Conservation (phyloP, 345 rosid genomes). For the Syzygium oleosum region DNA sequence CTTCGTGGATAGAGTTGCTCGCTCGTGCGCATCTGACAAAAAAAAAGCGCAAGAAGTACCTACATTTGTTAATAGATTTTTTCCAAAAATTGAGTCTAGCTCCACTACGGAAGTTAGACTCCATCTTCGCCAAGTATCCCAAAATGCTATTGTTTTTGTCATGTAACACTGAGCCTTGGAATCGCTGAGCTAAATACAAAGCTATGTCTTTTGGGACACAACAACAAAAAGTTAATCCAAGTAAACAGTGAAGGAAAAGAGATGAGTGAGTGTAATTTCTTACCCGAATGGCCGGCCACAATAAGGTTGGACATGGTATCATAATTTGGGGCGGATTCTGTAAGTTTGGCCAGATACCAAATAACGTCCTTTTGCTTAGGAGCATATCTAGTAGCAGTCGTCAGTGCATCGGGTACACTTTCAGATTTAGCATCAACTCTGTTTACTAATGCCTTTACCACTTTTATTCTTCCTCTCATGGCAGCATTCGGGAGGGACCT, state of each 20-base stretch:
- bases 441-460: neutral
- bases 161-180: rapidly evolving
- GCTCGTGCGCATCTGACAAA: neutral
- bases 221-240: neutral
- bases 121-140: neutral
- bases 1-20: neutral
- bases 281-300: neutral
- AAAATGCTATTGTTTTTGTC: rapidly evolving
- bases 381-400: neutral
- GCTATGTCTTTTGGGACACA: neutral
- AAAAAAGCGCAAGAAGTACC: rapidly evolving
- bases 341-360: neutral
- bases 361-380: neutral
- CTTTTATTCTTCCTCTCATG: neutral
- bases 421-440: neutral
- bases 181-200: neutral
- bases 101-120: neutral
- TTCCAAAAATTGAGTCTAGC: neutral
- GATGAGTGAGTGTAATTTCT: neutral
- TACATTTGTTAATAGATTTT: neutral
- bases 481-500: neutral
- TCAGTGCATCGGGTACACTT: neutral
- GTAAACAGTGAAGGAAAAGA: neutral
- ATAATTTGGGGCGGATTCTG: rapidly evolving
- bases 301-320: rapidly evolving